Base-by-base conservation (phyloP, 2,329 filamentous ascomycete genomes). In the Botrytis pseudocinerea region DNA sequence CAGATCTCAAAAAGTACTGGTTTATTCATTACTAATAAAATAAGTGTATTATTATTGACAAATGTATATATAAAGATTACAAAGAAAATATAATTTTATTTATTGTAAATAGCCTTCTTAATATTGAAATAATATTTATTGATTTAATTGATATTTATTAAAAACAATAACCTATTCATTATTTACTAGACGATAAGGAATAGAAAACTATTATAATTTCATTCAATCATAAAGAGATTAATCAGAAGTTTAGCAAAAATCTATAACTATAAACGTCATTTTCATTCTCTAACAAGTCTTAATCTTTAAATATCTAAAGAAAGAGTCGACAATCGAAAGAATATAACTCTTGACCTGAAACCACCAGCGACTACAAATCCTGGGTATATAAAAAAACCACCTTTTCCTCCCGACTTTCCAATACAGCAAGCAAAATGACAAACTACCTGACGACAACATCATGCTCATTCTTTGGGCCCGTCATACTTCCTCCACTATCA, bases 301-400 rank as follows among this genome's bases (percentile, higher is more conserved):
- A 14, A n/a, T n/a, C 12, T n/a, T n/a, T n/a, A 16, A 12, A 54
- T 54, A 40, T 38, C 25, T 20, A 40, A 7, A 40, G 7, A 9
- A 40, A 66, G 64, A 40, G 25, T 32, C 6, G 10, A 32, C 5
- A 48, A 9, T 7, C 38, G 25, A 42, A 42, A 40, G 8, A 40
- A 8, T 3, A 40, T 14, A 25, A 5, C 22, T 28, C 35, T 68
- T 42, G 9, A n/a, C 10, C 22, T 35, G n/a, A 16, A 16, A 20
- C 7, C 16, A 40, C 35, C 35, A 25, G 22, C 22, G 57, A 18
- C 28, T 38, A n/a, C 16, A 9, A 51, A 20, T 7, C n/a, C 54
- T 44, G 57, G 69, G 69, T 70, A 63, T 70, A 70, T n/a, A 63
- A 48, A 63, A 4, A 40, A 44, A 62, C 2, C 14, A 63, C 25